Percentiles rank a stretch among this genome's conserved stretches.
These are phyloP conservation scores for Cyanidiococcus yangmingshanensis DNA, from an alignment of 23 red algal genomes.

Conservation along the genomic window DNA sequence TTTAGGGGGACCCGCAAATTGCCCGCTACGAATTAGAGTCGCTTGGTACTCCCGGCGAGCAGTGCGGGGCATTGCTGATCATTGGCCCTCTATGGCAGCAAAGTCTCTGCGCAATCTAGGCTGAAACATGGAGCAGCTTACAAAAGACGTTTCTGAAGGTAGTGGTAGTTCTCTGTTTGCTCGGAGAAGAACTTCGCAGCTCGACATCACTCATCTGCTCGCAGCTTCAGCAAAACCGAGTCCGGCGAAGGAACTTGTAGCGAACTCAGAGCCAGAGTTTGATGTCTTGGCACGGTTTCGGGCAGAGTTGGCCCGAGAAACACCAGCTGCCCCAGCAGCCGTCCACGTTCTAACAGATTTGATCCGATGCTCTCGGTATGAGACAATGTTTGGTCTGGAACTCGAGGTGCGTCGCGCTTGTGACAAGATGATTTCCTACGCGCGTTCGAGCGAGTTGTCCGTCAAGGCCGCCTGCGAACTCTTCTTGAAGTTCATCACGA, in stretches of 20 bases:
- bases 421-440: constrained; percentile 14
- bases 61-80: no score
- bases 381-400: constrained; percentile 35
- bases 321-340: constrained; percentile 27
- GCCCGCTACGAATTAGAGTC: no score
- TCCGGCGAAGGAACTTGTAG: background rate
- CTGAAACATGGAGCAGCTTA: no score
- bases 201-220: background rate
- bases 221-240: background rate
- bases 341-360: constrained; percentile 28
- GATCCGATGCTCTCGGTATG: constrained; percentile 18
- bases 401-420: constrained; percentile 22
- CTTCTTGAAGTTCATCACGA: constrained; percentile 22
- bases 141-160: no score
- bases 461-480: constrained; percentile 23
- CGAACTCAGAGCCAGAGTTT: background rate
- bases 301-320: constrained; percentile 5
- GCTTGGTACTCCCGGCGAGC: no score
- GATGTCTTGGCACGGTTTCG: constrained; percentile 23
- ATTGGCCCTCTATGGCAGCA: no score
- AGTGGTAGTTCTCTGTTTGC: background rate
- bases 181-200: background rate
- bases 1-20: no score
- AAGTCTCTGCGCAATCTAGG: no score
- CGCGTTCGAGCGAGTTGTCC: background rate